phyloP scores from a whole-genome alignment of 2,329 filamentous ascomycete species.

The Neonectria ditissima region DNA sequence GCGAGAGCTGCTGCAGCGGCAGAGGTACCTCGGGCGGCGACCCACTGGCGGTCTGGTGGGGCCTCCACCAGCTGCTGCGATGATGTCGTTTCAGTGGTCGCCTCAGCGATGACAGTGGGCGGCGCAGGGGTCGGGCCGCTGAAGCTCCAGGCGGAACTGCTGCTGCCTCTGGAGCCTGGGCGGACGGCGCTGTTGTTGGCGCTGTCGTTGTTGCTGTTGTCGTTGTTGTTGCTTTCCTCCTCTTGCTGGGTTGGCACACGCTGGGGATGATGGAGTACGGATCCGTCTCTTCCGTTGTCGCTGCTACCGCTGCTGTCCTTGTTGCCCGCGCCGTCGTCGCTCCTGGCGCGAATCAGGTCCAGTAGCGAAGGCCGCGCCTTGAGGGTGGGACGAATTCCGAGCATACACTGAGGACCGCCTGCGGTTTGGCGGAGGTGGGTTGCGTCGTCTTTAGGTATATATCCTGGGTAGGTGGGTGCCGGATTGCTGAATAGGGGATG shows the following conservation, averaged over 20 bases:
- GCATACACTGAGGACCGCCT: slow-evolving; percentile 55
- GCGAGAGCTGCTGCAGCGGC: slow-evolving; percentile 35
- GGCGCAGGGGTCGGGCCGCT: slow-evolving; percentile 39
- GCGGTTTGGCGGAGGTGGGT: slow-evolving; percentile 22
- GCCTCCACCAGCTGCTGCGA: too few relatives aligned
- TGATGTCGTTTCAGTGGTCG: slow-evolving; percentile 49
- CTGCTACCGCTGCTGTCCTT: slow-evolving; percentile 25
- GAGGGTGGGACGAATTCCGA: slow-evolving; percentile 62
- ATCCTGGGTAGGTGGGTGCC: slow-evolving; percentile 4
- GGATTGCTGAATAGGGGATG: slow-evolving; percentile 2
- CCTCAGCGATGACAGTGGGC: slow-evolving; percentile 31
- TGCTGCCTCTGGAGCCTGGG: slow-evolving; percentile 28
- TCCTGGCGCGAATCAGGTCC: slow-evolving; percentile 59
- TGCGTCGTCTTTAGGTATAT: slow-evolving; percentile 21
- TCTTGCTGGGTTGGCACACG: neutral
- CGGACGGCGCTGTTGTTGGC: slow-evolving; percentile 19
- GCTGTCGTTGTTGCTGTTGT: slow-evolving; percentile 17
- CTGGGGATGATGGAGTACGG: neutral
- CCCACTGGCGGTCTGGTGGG: slow-evolving; percentile 40
- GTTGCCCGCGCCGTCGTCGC: slow-evolving; percentile 43
- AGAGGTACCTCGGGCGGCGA: slow-evolving; percentile 12
- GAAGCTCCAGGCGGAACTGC: slow-evolving; percentile 32
- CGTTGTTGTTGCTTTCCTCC: neutral
- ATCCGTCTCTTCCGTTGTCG: slow-evolving; percentile 7
- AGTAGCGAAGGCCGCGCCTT: slow-evolving; percentile 66